Base-by-base conservation (phyloP, 257 asterid species). In the Solanum tacnaense region DNA sequence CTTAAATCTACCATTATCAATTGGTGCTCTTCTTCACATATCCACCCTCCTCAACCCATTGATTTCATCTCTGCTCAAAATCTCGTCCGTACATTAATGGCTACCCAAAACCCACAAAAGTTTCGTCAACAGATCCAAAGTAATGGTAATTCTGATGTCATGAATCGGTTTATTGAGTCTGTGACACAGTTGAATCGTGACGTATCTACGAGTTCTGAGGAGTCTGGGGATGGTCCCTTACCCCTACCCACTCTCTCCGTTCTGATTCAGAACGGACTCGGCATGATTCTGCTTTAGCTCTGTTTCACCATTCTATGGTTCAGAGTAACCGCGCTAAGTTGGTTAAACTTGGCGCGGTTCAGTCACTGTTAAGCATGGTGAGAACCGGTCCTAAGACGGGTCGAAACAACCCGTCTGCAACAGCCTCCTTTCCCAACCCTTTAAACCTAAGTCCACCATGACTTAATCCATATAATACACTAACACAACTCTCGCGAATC, bases 401-500 rank as follows among this genome's bases (percentile, higher is more conserved):
- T 70, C 92, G 96, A 90, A 29, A 29, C 31, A 29, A 29, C 31
- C 31, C 31, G 31, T 29, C 31, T 29, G 31, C 31, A 29, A 29
- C 31, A 29, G 96, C 98, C 86, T 96, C 98, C 92, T 93, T 97
- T 31, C 98, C 99, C 91, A 95, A 82, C 34, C 95, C 98, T 88
- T 93, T 95, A 16, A 97, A 97, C 94, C 98, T 93, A 91, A 93
- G 88, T 85, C 99, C 99, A 16, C 99, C 98, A 29, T 93, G 93
- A 73, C 99, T 96, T 94, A 97, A 92, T 87, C 98, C 96, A 49
- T 92, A 92, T 87, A 96, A 29, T 44, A 93, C 96, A 82, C 91
- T 90, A 90, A 95, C 86, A 49, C 97, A 94, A 86, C 95, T 93
- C 87, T 95, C 96, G 79, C 90, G 87, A n/a, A 91, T 92, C 58